These are phyloP conservation scores for Annona squamosa DNA, from an alignment of 164 flowering plant species.

Conservation along the genomic window DNA sequence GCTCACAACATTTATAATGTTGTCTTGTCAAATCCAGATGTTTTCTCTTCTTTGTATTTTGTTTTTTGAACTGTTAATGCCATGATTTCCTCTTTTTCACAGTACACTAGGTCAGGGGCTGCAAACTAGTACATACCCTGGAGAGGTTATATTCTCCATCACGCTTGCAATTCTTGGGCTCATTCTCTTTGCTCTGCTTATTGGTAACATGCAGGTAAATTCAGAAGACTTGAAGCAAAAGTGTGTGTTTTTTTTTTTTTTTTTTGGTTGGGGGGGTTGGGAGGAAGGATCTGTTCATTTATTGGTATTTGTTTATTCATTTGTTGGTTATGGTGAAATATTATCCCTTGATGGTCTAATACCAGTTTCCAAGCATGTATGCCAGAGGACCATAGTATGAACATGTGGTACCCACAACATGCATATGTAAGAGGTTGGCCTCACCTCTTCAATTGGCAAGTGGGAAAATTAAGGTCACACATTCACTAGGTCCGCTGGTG, in stretches of 20 bases:
- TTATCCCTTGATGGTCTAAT: background rate
- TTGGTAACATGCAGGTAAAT: conserved; percentile 97
- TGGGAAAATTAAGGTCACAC: too few relatives aligned
- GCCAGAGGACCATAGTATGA: too few relatives aligned
- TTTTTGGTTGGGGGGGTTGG: background rate
- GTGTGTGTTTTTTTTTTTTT: background rate
- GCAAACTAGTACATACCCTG: conserved; percentile 83
- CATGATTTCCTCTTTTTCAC: conserved; percentile 18
- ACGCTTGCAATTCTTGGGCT: conserved; percentile 85
- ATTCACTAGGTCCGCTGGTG: too few relatives aligned
- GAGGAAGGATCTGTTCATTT: too few relatives aligned
- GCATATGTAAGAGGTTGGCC: too few relatives aligned
- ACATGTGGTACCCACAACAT: too few relatives aligned
- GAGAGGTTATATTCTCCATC: conserved; percentile 90
- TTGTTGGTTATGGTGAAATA: background rate
- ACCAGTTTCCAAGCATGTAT: too few relatives aligned
- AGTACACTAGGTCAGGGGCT: conserved; percentile 99
- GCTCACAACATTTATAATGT: background rate
- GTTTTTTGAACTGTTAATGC: background rate
- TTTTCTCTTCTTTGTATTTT: too few relatives aligned
- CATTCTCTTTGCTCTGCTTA: conserved; percentile 87
- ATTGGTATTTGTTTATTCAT: background rate
- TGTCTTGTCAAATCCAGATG: background rate
- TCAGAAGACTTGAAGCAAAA: background rate
- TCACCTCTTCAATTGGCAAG: too few relatives aligned